Percentiles rank a stretch among this genome's conserved stretches.
These are phyloP conservation scores for Neoboletus brunneissimus DNA, from an alignment of 768 basidiomycete genomes.

Conservation along the genomic window DNA sequence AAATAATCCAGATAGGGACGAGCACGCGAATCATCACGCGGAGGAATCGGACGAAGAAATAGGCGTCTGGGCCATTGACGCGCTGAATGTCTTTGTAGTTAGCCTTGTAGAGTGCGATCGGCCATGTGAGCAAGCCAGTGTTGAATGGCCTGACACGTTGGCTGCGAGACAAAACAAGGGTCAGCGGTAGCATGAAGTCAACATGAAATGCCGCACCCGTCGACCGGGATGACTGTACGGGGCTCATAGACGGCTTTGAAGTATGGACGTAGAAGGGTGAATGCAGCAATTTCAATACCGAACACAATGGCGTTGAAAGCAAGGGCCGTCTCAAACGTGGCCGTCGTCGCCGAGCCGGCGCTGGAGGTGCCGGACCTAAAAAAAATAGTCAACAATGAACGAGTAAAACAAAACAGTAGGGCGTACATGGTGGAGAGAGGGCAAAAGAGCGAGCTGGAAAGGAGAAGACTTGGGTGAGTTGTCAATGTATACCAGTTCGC, in stretches of 20 bases:
- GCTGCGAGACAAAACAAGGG: constrained; percentile 29
- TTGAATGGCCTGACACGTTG: constrained; percentile 59
- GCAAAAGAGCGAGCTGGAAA: constrained; percentile 15
- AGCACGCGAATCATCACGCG: constrained; percentile 81
- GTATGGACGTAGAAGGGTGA: constrained; percentile 79
- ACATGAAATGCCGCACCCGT: constrained; percentile 34
- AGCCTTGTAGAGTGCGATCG: constrained; percentile 55
- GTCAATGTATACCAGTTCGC: background rate
- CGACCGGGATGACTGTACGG: constrained; percentile 60
- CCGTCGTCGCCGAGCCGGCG: constrained; percentile 62
- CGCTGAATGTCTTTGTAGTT: constrained; percentile 61
- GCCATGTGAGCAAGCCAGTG: constrained; percentile 58
- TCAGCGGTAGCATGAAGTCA: background rate
- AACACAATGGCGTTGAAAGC: constrained; percentile 78
- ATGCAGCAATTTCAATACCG: constrained; percentile 64
- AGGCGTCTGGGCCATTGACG: constrained; percentile 85
- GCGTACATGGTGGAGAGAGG: constrained; percentile 23
- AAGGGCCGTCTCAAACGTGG: constrained; percentile 81
- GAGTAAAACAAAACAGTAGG: background rate
- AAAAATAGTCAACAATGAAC: background rate
- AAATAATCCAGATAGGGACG: constrained; percentile 87
- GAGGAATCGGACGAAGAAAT: constrained; percentile 88
- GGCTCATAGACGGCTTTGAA: constrained; percentile 92
- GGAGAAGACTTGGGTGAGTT: constrained; percentile 2
- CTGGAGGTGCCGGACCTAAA: constrained; percentile 39